Percentiles rank a stretch among this genome's conserved stretches.
Evolutionary conservation across 805 yeast species (phyloP).

Genomic region (Helenozyma rhizophorensis): DNA sequence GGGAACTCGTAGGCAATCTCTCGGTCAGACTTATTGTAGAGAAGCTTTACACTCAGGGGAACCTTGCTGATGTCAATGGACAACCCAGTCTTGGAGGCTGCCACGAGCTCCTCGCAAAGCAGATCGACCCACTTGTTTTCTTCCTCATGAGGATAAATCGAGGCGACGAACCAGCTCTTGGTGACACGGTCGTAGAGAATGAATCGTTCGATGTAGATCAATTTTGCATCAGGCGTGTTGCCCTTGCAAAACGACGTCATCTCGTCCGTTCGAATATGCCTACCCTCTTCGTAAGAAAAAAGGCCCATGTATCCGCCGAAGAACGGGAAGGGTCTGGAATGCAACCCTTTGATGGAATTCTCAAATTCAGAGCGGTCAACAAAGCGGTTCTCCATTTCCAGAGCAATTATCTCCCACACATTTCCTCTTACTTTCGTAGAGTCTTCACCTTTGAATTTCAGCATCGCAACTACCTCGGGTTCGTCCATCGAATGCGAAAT

Average conservation of each 20-base stretch:
- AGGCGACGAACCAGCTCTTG: conserved; percentile 46
- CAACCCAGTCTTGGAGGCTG: conserved; percentile 7
- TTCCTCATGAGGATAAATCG: conserved; percentile 34
- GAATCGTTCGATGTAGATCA: conserved; percentile 65
- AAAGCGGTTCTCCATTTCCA: conserved; percentile 38
- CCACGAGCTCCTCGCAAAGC: conserved; percentile 22
- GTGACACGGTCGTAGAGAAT: conserved; percentile 50
- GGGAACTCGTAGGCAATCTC: conserved; percentile 45
- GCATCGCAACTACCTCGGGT: conserved; percentile 18
- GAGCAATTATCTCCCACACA: conserved; percentile 49
- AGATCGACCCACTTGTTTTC: conserved; percentile 31
- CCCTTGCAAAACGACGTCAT: conserved; percentile 36
- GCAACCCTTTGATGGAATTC: conserved; percentile 11
- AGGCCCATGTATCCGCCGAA: conserved; percentile 90
- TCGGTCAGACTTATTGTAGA: conserved; percentile 18
- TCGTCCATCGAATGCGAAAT: conserved; percentile 60
- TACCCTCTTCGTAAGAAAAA: conserved; percentile 85
- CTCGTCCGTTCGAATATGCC: conserved; percentile 31
- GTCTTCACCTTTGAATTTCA: conserved; percentile 23
- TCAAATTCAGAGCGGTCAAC: conserved; percentile 28
- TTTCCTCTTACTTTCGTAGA: conserved; percentile 1
- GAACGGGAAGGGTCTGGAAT: conserved; percentile 55
- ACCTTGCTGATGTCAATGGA: conserved; percentile 18
- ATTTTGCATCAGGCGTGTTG: conserved; percentile 65
- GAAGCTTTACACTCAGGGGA: conserved; percentile 21